Evolutionary conservation across 352 stramenopile species (phyloP).

Genomic region (Phytophthora fragariae): DNA sequence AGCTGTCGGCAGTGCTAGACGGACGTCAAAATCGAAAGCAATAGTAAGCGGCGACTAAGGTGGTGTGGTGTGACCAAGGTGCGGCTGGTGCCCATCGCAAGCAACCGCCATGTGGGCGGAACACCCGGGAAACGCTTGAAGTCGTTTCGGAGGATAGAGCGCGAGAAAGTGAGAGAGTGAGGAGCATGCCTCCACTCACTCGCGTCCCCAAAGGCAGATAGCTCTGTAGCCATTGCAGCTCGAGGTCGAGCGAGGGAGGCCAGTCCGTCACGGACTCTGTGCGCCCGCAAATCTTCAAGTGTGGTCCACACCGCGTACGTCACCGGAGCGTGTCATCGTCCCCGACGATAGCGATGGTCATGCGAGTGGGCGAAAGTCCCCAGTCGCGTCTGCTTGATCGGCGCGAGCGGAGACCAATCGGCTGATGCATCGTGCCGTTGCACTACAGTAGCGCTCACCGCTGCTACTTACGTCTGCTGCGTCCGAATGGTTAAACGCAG

Average conservation of each 20-base stretch:
- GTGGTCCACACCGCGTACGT: slow-evolving; percentile 27
- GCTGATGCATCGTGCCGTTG: slow-evolving; percentile 15
- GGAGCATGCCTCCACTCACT: slow-evolving; percentile 3
- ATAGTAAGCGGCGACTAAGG: not conserved
- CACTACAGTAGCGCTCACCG: not conserved
- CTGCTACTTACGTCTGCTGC: not conserved
- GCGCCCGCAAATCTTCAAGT: slow-evolving; percentile 3
- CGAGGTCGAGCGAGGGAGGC: not conserved
- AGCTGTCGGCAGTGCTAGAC: not conserved
- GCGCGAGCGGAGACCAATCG: slow-evolving; percentile 16
- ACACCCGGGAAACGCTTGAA: slow-evolving; percentile 13
- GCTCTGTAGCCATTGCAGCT: no score
- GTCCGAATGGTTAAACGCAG: slow-evolving; percentile 3
- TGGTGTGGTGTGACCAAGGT: not conserved
- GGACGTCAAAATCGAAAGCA: not conserved
- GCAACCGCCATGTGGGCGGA: slow-evolving; percentile 13
- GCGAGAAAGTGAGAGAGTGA: not conserved
- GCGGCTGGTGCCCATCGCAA: slow-evolving; percentile 1
- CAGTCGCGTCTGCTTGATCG: slow-evolving; percentile 12
- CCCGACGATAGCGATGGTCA: not conserved
- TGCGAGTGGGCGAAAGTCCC: slow-evolving; percentile 24
- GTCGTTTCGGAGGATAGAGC: slow-evolving; percentile 14
- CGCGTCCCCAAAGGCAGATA: not conserved
- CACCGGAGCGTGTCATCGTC: slow-evolving; percentile 7
- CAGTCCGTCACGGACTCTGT: not conserved